Base-by-base conservation (phyloP, 164 flowering plant species). In the Umbilicus rupestris region DNA sequence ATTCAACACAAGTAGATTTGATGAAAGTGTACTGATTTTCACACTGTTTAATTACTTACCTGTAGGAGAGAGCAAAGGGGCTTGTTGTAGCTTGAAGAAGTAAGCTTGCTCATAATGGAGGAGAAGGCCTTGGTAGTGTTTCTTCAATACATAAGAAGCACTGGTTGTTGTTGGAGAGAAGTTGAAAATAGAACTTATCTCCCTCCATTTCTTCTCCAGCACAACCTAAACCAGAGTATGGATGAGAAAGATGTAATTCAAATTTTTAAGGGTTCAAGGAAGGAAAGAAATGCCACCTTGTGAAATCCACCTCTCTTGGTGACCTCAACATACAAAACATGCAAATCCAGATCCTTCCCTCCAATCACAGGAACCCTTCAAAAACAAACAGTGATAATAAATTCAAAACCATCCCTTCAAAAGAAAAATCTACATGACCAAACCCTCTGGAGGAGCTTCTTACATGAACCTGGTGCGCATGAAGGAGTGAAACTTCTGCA, bases 141-240 rank as follows among this genome's bases (percentile, higher is more conserved):
- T 90, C 73, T 84, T 84, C 69, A 88, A 64, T 6, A 87, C 95
- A 77, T 78, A 88, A 10, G 96, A 88, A 71, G 93, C 96, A 73
- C 96, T 92, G 19, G 98, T 92, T 33, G 95, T 83, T 0, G 89
- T 92, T 24, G 91, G 79, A 20, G 92, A 80, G 70, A 92, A 87
- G 17, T 64, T 80, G 68, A 90, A 90, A 20, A 76, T 79, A 29
- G 70, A 64, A 7, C 94, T 77, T 69, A 90, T 84, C 71, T 88
- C 95, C 77, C 87, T 88, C 98, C 98, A 92, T 79, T 90, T 92
- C 78, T 85, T 92, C 70, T 87, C 93, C 59, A 72, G 70, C 19
- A 89, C 86, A 29, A 89, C 98, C 96, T 83, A 22, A 31, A 89
- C 96, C 95, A 79, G n/a, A n/a, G n/a, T n/a, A n/a, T n/a, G n/a